Evolutionary conservation across 495 filamentous ascomycete genomes (phyloP).

Genomic region (Aspergillus homomorphus): DNA sequence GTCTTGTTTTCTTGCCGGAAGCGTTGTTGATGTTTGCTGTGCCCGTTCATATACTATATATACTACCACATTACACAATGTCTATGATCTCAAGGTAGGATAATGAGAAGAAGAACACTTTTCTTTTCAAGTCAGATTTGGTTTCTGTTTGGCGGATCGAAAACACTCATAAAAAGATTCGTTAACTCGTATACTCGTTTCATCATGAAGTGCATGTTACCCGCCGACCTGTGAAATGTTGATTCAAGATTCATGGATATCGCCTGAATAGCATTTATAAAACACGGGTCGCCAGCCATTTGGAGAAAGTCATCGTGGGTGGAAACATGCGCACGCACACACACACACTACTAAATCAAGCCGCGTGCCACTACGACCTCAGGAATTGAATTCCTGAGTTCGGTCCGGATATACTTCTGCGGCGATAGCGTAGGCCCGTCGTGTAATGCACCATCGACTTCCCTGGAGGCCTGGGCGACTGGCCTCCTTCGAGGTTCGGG

Average conservation of each 20-base stretch:
- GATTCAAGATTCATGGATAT: no score
- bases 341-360: background rate
- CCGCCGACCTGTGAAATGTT: no score
- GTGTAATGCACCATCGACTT: slow-evolving; percentile 31
- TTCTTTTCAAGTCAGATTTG: no score
- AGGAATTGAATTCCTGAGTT: slow-evolving; percentile 15
- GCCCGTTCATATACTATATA: background rate
- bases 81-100: background rate
- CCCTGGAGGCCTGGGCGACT: slow-evolving; percentile 14
- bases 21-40: background rate
- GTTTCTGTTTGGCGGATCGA: no score
- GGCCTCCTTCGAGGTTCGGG: slow-evolving; percentile 31
- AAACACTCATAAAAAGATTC: no score
- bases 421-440: slow-evolving; percentile 27
- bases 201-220: no score
- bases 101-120: background rate
- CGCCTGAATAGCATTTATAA: no score
- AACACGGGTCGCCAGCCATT: no score
- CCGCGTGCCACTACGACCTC: background rate
- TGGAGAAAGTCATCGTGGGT: no score
- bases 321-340: no score
- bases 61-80: background rate
- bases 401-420: slow-evolving; percentile 30
- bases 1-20: background rate
- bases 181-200: no score